Evolutionary conservation across 140 eudicot species (phyloP).

Genomic region (Stevia rebaudiana): DNA sequence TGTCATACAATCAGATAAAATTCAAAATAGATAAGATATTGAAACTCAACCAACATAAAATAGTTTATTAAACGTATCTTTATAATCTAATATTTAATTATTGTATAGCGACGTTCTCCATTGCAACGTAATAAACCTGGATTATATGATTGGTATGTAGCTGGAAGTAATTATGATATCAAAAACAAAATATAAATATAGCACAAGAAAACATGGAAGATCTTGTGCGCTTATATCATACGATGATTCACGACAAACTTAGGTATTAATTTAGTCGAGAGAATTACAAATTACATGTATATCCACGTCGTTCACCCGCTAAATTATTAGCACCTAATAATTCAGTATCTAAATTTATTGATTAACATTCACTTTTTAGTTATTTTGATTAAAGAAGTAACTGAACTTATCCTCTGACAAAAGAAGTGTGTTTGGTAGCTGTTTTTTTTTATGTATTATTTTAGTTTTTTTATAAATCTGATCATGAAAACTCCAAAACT

Average conservation of each 20-base stretch:
- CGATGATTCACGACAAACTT: slow-evolving; percentile 42
- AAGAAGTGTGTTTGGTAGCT: slow-evolving; percentile 33
- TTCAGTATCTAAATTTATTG: slow-evolving; percentile 24
- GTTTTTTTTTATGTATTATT: slow-evolving; percentile 22
- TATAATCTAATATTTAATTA: too few relatives aligned
- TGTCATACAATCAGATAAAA: too few relatives aligned
- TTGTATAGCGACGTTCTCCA: neutral
- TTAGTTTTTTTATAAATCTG: neutral
- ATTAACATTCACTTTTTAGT: neutral
- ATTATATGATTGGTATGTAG: slow-evolving; percentile 24
- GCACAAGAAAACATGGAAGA: slow-evolving; percentile 47
- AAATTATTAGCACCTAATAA: slow-evolving; percentile 45
- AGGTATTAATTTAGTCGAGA: slow-evolving; percentile 19
- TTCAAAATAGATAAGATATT: too few relatives aligned
- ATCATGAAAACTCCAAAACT: neutral
- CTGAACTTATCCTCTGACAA: slow-evolving; percentile 48
- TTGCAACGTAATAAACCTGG: slow-evolving; percentile 24
- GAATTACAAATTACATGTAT: slow-evolving; percentile 15
- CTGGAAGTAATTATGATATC: slow-evolving; percentile 8
- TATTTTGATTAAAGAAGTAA: slow-evolving; percentile 17
- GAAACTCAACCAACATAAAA: too few relatives aligned
- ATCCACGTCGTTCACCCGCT: slow-evolving; percentile 57
- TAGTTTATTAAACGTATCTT: too few relatives aligned
- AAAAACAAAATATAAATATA: neutral
- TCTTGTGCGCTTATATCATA: slow-evolving; percentile 47